Base-by-base conservation (phyloP, 352 stramenopile genomes). In the Phytophthora pinifolia region DNA sequence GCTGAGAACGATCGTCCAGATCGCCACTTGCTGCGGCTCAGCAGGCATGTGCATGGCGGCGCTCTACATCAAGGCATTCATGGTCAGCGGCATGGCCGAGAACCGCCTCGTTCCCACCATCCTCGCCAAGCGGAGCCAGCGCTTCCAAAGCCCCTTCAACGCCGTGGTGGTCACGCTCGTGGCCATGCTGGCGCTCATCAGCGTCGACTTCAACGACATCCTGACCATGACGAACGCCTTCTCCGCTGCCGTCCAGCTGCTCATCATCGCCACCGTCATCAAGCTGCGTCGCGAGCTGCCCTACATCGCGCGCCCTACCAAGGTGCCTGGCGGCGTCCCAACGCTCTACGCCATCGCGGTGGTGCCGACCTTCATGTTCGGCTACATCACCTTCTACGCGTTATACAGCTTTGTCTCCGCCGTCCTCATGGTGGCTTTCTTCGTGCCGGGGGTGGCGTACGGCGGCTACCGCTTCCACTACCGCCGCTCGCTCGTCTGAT, bases 211-310 rank as follows among this genome's bases (percentile, higher is more conserved):
- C 45, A 57, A 92, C 22, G 70, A 75, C 36, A 70, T 96, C 38
- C 47, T 97, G 5, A 72, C 84, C 13, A 79, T 98, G 62, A 77
- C 96, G 14, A 98, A 98, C 66, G 86, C 94, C 7, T 93, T 96
- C 52, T 96, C 95, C 36, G 77, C 82, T 12, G 69, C 85, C 15
- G 66, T 85, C 12, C 68, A 98, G 36, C 35, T 98, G 4, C 59
- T 98, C 29, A 92, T 98, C 51, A 96, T 98, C 57, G 71, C 66
- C 10, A 82, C 94, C 0, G 88, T 95, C 67, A 74, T 98, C 43
- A 84, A 92, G 27, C 70, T 98, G 7, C 83, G 95, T 4, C 52
- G 83, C 6, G 78, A 70, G 38, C 51, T 85, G 43, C 78, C 79
- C 8, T 85, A 89, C 63, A 81, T 95, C 54, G 56, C 74, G 27